Percentiles rank a stretch among this genome's conserved stretches.
Evolutionary conservation across 257 asterid genomes (phyloP).

Genomic region (Pogostemon cablin): DNA sequence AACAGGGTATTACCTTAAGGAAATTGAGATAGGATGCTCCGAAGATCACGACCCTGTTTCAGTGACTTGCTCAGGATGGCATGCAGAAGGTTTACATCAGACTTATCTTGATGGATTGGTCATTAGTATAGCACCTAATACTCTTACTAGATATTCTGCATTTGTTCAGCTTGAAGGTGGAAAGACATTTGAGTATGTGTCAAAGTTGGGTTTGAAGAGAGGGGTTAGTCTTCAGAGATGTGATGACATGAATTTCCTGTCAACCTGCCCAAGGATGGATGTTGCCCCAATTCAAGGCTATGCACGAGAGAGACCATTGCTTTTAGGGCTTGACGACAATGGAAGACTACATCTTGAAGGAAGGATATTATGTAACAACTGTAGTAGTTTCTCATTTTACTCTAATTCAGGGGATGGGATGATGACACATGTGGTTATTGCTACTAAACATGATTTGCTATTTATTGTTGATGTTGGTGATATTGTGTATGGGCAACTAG

Average conservation of each 20-base stretch:
- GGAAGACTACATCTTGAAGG: constrained; percentile 71
- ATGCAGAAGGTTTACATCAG: constrained; percentile 50
- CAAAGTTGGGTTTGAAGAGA: constrained; percentile 52
- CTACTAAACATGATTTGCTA: constrained; percentile 81
- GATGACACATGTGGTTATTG: constrained; percentile 72
- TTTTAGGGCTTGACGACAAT: constrained; percentile 84
- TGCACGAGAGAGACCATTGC: constrained; percentile 52
- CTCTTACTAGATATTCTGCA: constrained; percentile 53
- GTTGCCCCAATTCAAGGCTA: constrained; percentile 50
- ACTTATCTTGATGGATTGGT: constrained; percentile 59
- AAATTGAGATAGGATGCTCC: constrained; percentile 65
- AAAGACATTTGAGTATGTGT: constrained; percentile 61
- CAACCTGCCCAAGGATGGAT: constrained; percentile 82
- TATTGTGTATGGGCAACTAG: constrained; percentile 61
- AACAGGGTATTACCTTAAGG: constrained; percentile 63
- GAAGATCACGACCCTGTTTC: constrained; percentile 72
- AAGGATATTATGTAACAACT: constrained; percentile 73
- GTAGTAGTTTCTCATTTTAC: constrained; percentile 84
- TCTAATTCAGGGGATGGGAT: constrained; percentile 68
- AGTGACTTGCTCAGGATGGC: constrained; percentile 86
- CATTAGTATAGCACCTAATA: constrained; percentile 57
- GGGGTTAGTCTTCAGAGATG: constrained; percentile 56
- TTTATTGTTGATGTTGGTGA: constrained; percentile 80
- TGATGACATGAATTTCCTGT: constrained; percentile 61
- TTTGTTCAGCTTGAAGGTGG: constrained; percentile 87